phyloP scores from a whole-genome alignment of 139 green algal genomes.

The Yamagishiella unicocca region DNA sequence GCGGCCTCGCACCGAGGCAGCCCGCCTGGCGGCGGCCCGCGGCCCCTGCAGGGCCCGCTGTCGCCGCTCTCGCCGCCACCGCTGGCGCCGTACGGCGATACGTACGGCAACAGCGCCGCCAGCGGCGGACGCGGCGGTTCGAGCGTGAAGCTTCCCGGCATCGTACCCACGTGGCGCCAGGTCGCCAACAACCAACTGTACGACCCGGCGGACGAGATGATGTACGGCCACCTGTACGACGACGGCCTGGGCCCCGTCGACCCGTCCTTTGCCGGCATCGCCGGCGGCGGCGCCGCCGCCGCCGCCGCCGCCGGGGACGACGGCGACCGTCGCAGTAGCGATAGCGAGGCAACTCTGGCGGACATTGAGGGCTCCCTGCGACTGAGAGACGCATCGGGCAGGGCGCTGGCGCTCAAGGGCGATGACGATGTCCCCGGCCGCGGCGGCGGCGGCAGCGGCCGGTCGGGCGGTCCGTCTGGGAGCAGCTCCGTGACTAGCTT shows the following conservation, averaged over 20 bases:
- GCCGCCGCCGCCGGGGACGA: not conserved
- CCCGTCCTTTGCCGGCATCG: not conserved
- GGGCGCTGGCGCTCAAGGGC: too few relatives aligned
- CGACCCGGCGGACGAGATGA: not conserved
- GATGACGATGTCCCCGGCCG: too few relatives aligned
- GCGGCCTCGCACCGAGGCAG: not conserved
- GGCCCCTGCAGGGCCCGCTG: not conserved
- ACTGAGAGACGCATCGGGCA: too few relatives aligned
- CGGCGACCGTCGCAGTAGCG: too few relatives aligned
- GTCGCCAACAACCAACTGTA: conserved; percentile 37
- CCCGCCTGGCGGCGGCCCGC: too few relatives aligned
- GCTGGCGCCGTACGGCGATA: not conserved
- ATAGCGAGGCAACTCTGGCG: too few relatives aligned
- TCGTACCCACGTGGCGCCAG: conserved; percentile 37
- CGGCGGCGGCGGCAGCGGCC: too few relatives aligned
- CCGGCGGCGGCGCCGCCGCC: not conserved
- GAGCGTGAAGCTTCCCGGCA: conserved; percentile 12
- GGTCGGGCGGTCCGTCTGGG: too few relatives aligned
- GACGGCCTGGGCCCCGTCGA: not conserved
- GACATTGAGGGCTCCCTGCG: too few relatives aligned
- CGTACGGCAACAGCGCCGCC: not conserved
- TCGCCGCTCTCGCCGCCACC: not conserved
- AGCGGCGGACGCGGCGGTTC: not conserved
- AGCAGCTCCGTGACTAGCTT: not conserved
- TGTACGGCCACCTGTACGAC: too few relatives aligned